phyloP scores from a whole-genome alignment of 1,139 yeast species.

The Hemisphaericaspora xylanilytica region DNA sequence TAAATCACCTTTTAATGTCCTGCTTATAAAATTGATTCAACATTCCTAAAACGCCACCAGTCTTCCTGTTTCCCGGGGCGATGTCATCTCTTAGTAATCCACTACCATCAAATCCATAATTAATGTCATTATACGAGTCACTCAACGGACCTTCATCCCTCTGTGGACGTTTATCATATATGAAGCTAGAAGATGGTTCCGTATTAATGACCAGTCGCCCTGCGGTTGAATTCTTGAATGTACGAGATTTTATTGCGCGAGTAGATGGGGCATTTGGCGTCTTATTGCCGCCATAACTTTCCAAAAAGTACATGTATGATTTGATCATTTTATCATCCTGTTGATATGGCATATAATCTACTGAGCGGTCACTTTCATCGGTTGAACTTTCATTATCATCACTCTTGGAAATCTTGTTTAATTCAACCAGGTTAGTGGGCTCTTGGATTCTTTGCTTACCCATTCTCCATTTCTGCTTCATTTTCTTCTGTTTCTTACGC shows the following conservation, averaged over 20 bases:
- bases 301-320: constrained; percentile 82
- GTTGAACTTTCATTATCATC: constrained; percentile 21
- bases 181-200: constrained; percentile 8
- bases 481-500: constrained; percentile 20
- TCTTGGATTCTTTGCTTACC: constrained; percentile 3
- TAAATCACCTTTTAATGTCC: constrained; percentile 26
- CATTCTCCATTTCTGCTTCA: constrained; percentile 5
- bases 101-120: constrained; percentile 31
- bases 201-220: constrained; percentile 3
- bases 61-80: constrained; percentile 16
- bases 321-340: constrained; percentile 90
- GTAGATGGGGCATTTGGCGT: constrained; percentile 10
- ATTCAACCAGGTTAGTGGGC: constrained; percentile 6
- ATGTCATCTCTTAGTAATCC: constrained; percentile 24
- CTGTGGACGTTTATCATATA: constrained; percentile 12
- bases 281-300: constrained; percentile 55
- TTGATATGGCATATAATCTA: constrained; percentile 23
- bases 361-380: constrained; percentile 37
- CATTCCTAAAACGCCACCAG: constrained; percentile 73
- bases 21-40: constrained; percentile 80
- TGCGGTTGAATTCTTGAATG: not conserved
- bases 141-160: constrained; percentile 16
- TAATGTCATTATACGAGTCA: constrained; percentile 30
- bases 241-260: not conserved
- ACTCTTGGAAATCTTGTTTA: constrained; percentile 12